Percentiles rank a stretch among this genome's conserved stretches.
phyloP scores from a whole-genome alignment of 176 grass and related monocot species.

The Zoysia pacifica region DNA sequence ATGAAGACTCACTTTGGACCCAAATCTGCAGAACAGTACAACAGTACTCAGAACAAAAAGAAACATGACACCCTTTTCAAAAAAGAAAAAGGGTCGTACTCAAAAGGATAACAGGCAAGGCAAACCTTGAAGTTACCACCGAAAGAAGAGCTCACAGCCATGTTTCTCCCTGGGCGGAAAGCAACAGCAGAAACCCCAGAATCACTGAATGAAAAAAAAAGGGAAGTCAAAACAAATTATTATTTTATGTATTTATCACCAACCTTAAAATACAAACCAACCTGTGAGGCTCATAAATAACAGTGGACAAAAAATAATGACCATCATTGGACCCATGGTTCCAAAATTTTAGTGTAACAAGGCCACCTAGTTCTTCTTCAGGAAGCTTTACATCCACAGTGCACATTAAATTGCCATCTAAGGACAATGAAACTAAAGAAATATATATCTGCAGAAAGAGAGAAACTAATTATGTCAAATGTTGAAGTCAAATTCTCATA shows the following conservation, averaged over 20 bases:
- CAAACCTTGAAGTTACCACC: constrained; percentile 92
- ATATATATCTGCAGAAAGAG: constrained; percentile 59
- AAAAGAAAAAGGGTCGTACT: neutral
- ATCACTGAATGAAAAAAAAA: constrained; percentile 62
- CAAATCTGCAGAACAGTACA: constrained; percentile 62
- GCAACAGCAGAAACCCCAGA: constrained; percentile 69
- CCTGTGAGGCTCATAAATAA: constrained; percentile 98
- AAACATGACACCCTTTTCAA: neutral
- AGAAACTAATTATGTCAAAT: constrained; percentile 15
- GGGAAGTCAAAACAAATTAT: constrained; percentile 4
- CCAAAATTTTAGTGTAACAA: constrained; percentile 95
- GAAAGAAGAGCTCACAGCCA: constrained; percentile 81
- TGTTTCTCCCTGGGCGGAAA: constrained; percentile 71
- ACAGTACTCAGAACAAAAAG: constrained; percentile 20
- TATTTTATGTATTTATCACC: constrained; percentile 13
- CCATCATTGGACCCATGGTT: constrained; percentile 48
- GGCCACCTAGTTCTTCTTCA: constrained; percentile 82
- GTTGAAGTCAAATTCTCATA: neutral
- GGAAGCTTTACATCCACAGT: constrained; percentile 90
- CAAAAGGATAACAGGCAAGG: constrained; percentile 30
- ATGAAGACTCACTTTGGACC: constrained; percentile 48
- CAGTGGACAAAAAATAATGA: constrained; percentile 71
- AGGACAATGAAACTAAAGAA: constrained; percentile 73
- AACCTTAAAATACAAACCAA: constrained; percentile 38
- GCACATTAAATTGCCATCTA: constrained; percentile 82